phyloP scores from a whole-genome alignment of 352 stramenopile species.

The Globisporangium takayamanum region DNA sequence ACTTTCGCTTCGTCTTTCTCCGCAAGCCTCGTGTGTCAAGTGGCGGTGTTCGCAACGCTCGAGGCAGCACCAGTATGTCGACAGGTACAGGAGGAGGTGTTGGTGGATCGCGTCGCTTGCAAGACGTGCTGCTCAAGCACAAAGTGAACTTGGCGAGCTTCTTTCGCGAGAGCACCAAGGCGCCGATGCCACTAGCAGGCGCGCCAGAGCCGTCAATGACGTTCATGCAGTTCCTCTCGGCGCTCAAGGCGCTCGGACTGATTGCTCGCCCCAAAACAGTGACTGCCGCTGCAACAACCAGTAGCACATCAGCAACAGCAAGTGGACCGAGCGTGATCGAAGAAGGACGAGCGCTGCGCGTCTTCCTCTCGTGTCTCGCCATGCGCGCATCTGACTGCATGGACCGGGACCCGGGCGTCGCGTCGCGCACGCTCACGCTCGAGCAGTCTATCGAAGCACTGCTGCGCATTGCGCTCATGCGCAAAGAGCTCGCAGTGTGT shows the following conservation, averaged over 20 bases:
- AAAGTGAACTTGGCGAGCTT: slow-evolving; percentile 27
- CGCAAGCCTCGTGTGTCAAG: slow-evolving; percentile 3
- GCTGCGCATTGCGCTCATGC: slow-evolving; percentile 37
- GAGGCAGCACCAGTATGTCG: background rate
- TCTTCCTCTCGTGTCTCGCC: slow-evolving; percentile 55
- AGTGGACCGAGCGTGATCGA: slow-evolving; percentile 23
- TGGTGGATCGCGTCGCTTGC: slow-evolving; percentile 10
- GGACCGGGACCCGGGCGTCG: slow-evolving; percentile 7
- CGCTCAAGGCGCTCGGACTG: slow-evolving; percentile 24
- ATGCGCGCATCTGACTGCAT: slow-evolving; percentile 17
- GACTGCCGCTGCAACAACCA: background rate
- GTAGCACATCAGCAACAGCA: background rate
- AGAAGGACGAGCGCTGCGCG: slow-evolving; percentile 39
- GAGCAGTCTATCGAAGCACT: slow-evolving; percentile 50
- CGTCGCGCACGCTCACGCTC: slow-evolving; percentile 15
- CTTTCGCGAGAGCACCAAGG: slow-evolving; percentile 32
- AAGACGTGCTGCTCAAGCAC: slow-evolving; percentile 26
- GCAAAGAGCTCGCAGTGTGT: slow-evolving; percentile 44
- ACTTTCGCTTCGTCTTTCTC: slow-evolving; percentile 59
- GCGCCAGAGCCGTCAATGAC: slow-evolving; percentile 4
- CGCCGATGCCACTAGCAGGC: background rate
- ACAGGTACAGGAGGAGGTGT: background rate
- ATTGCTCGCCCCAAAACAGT: slow-evolving; percentile 8
- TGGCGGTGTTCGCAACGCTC: background rate
- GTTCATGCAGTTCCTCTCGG: slow-evolving; percentile 27